Base-by-base conservation (phyloP, 768 basidiomycete species). In the Agaricus blazei region DNA sequence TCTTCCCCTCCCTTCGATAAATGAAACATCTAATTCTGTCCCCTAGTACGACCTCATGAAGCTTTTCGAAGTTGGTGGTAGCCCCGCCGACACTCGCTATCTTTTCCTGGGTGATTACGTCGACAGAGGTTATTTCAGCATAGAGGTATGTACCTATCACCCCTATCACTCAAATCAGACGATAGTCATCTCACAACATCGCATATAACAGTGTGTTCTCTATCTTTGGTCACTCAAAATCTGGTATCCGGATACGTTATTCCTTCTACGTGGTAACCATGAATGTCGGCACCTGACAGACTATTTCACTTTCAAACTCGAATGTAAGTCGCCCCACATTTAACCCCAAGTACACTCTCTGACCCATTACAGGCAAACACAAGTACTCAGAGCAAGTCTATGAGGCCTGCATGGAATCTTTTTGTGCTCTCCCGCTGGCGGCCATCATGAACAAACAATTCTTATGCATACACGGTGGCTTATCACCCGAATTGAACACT, bases 361-460 rank as follows among this genome's bases (percentile, higher is more conserved):
- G 36, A 44, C 50, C 19, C 41, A 24, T 28, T 52, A 26, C 65
- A 97, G 93, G 94, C 78, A 96, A 96, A 72, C 97, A 98, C 77
- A 98, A 98, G 75, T 99, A 99, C 72, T 93, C 93, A 7, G 96
- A 98, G 62, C 84, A 85, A 26, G 82, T 99, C 58, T 99, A 99
- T 68, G 93, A 99, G 58, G 93, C 93, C 27, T 94, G 92, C 79
- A 96, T 98, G 93, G 91, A 97, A 28, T 92, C 92, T 0, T 98
- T 99, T 77, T 98, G 95, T 67, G 80, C 90, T 0, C 81, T 99
- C 0, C 97, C 97, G 2, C 81, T 99, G 8, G 96, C 96, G 1
- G 97, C 97, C 31, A 71, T 99, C 65, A 98, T 98, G 96, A 99
- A 99, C 77, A 98, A 98, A 68, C 97, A 98, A 71, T 99, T 99